Evolutionary conservation across 2,329 filamentous ascomycete genomes (phyloP).

Genomic region (Arthrobotrys sinensis): DNA sequence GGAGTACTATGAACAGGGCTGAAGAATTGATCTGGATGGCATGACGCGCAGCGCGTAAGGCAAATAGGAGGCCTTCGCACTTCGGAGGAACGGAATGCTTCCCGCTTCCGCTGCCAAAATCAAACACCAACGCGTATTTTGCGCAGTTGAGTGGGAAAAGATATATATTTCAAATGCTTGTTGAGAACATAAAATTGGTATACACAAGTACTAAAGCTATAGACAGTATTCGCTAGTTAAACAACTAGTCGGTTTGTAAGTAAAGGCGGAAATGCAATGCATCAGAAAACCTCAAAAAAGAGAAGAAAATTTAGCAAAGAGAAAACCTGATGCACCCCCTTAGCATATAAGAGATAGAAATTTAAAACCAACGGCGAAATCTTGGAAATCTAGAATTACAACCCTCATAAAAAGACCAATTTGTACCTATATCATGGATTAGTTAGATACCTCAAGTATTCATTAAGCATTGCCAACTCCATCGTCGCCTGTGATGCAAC

Average conservation of each 20-base stretch:
- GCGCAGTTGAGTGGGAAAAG: background rate
- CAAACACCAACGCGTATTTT: conserved; percentile 25
- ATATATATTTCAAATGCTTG: too few relatives aligned
- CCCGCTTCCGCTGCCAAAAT: conserved; percentile 31
- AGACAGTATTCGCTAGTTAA: background rate
- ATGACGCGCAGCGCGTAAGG: conserved; percentile 19
- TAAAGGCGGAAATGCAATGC: conserved; percentile 6
- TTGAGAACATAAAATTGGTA: background rate
- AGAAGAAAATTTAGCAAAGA: background rate
- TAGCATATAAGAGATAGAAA: background rate
- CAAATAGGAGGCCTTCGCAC: conserved; percentile 39
- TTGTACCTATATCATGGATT: background rate
- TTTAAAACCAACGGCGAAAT: background rate
- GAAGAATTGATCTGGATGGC: conserved; percentile 9
- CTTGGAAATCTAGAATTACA: background rate
- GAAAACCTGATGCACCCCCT: conserved; percentile 1
- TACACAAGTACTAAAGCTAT: conserved; percentile 11
- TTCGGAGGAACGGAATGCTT: conserved; percentile 38
- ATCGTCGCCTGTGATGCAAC: conserved; percentile 52
- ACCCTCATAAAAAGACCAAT: background rate
- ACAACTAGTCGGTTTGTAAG: background rate
- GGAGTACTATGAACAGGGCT: conserved; percentile 19
- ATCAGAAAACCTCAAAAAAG: too few relatives aligned
- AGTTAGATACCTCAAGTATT: conserved; percentile 47
- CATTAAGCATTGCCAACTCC: conserved; percentile 52